These are phyloP conservation scores for Nadsonia starkeyi-henricii DNA, from an alignment of 1,139 yeast genomes.

Conservation along the genomic window DNA sequence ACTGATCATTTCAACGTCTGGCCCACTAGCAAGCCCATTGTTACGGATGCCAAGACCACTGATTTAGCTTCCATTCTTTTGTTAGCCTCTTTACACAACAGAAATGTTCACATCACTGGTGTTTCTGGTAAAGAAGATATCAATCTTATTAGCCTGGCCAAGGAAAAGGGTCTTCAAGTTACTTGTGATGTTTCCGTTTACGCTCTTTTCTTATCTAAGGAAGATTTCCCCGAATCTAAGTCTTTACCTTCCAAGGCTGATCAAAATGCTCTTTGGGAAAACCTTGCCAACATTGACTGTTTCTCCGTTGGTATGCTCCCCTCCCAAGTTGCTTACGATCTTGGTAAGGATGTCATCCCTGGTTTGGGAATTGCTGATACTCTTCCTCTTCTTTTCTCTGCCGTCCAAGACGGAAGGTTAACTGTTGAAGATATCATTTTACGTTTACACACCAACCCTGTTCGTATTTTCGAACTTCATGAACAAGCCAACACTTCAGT, in stretches of 20 bases:
- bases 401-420: constrained; percentile 61
- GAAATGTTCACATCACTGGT: constrained; percentile 81
- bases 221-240: constrained; percentile 53
- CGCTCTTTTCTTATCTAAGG: constrained; percentile 62
- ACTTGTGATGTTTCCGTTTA: constrained; percentile 85
- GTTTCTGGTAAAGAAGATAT: constrained; percentile 74
- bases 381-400: constrained; percentile 68
- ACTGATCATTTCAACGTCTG: constrained; percentile 70
- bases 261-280: constrained; percentile 72
- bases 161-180: constrained; percentile 64
- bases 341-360: constrained; percentile 44
- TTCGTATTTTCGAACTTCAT: constrained; percentile 68
- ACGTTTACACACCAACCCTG: constrained; percentile 74
- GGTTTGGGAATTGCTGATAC: constrained; percentile 74
- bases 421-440: constrained; percentile 57
- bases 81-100: constrained; percentile 75
- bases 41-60: constrained; percentile 86
- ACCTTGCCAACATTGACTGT: constrained; percentile 61
- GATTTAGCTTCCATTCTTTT: constrained; percentile 83
- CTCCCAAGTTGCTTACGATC: constrained; percentile 50
- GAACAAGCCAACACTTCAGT: constrained; percentile 60
- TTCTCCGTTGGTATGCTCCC: constrained; percentile 81
- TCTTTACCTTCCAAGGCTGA: constrained; percentile 73
- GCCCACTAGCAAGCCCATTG: constrained; percentile 75
- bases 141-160: constrained; percentile 72